phyloP scores from a whole-genome alignment of 441 rosid genomes.

The Populus hybrid region DNA sequence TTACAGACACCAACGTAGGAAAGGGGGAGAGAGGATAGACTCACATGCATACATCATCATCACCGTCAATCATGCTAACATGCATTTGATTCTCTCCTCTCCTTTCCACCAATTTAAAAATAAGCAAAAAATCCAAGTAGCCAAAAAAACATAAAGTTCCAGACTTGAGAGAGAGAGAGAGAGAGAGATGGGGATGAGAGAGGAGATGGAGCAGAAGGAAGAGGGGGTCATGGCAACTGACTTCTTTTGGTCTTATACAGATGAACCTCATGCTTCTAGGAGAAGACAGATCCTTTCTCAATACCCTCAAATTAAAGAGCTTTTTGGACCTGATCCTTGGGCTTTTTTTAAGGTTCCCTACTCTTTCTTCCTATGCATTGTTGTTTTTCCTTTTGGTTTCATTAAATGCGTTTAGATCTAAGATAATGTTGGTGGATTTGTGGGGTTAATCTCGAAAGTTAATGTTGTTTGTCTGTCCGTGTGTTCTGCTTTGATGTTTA shows the following conservation, averaged over 20 bases:
- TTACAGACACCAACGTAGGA: neutral
- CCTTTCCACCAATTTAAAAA: neutral
- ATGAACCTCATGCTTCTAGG: conserved; percentile 87
- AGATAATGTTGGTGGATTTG: conserved; percentile 10
- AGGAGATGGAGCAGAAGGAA: conserved; percentile 19
- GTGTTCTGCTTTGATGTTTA: neutral
- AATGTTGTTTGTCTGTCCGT: neutral
- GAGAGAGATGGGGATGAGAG: conserved; percentile 32
- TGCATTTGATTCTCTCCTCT: neutral
- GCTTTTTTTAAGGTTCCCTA: conserved; percentile 62
- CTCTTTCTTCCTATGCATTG: neutral
- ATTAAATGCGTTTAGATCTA: conserved; percentile 21
- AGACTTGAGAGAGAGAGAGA: neutral
- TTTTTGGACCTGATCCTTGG: conserved; percentile 87
- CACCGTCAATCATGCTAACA: neutral
- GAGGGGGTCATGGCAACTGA: conserved; percentile 68
- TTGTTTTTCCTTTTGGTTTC: neutral
- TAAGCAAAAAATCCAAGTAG: neutral
- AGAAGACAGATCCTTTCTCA: conserved; percentile 83
- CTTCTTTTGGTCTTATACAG: conserved; percentile 94
- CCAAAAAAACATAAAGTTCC: neutral
- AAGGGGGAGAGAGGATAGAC: neutral
- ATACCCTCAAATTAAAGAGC: conserved; percentile 76
- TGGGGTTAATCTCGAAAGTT: neutral
- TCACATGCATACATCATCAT: neutral